Evolutionary conservation across 768 basidiomycete species (phyloP).

Genomic region (Termitomyces sp.): DNA sequence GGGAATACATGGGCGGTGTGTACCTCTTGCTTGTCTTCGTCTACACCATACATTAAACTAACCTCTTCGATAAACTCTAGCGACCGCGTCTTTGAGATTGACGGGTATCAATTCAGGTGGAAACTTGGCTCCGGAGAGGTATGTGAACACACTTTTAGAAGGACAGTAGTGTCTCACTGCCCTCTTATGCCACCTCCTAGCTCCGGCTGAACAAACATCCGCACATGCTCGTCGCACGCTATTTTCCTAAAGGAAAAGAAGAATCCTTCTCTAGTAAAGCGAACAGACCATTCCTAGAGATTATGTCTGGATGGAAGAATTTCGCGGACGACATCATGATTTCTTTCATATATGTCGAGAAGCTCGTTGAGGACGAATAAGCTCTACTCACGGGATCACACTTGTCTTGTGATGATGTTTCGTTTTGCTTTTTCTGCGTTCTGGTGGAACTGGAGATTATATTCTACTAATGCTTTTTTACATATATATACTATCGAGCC

Average conservation of each 20-base stretch:
- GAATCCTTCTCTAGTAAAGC: slow-evolving; percentile 8
- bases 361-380: slow-evolving; percentile 20
- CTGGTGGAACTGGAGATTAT: neutral
- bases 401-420: neutral
- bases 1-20: slow-evolving; percentile 18
- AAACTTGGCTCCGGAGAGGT: slow-evolving; percentile 10
- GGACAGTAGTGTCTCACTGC: neutral
- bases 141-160: neutral
- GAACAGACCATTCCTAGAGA: slow-evolving; percentile 18
- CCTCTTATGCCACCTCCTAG: neutral
- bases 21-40: neutral
- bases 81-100: slow-evolving; percentile 18
- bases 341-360: slow-evolving; percentile 27
- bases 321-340: slow-evolving; percentile 25
- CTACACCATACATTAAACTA: neutral
- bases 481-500: too few relatives aligned
- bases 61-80: slow-evolving; percentile 4
- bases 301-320: slow-evolving; percentile 21
- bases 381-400: neutral
- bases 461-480: neutral
- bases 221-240: slow-evolving; percentile 16
- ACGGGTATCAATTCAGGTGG: slow-evolving; percentile 20
- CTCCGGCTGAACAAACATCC: slow-evolving; percentile 10
- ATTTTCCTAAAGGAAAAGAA: slow-evolving; percentile 8
- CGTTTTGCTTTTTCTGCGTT: neutral